Evolutionary conservation across 2,329 filamentous ascomycete genomes (phyloP).

Genomic region (Claviceps sp.): DNA sequence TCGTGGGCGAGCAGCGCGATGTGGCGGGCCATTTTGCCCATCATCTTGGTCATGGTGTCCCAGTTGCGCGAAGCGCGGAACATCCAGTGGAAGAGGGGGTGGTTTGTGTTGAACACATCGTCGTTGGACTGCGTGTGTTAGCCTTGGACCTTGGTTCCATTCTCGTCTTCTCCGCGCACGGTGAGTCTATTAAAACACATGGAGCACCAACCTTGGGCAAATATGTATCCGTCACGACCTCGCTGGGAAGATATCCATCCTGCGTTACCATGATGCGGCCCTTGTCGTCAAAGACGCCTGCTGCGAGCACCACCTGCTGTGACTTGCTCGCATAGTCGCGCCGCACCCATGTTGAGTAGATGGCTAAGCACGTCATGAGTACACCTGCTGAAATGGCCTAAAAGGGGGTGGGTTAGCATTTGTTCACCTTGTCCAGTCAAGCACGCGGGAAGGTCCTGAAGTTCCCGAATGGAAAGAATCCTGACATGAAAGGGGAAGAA

Average conservation of each 20-base stretch:
- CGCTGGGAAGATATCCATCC: conserved; percentile 54
- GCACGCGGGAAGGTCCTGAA: background rate
- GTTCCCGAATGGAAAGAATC: background rate
- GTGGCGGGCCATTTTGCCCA: conserved; percentile 61
- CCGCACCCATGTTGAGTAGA: conserved; percentile 27
- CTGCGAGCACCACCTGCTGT: conserved; percentile 44
- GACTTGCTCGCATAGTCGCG: conserved; percentile 43
- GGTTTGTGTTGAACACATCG: conserved; percentile 62
- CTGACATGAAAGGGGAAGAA: background rate
- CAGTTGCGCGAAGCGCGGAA: conserved; percentile 72
- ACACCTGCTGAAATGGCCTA: conserved; percentile 50
- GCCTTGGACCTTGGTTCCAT: background rate
- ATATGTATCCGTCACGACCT: conserved; percentile 70
- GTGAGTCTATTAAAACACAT: background rate
- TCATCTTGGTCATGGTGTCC: conserved; percentile 51
- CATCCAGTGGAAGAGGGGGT: conserved; percentile 79
- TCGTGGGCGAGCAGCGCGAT: conserved; percentile 39
- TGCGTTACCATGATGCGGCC: conserved; percentile 57
- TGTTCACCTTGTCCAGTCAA: background rate
- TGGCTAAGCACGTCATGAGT: conserved; percentile 41
- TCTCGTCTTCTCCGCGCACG: background rate
- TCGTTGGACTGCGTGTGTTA: conserved; percentile 7
- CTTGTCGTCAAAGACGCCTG: conserved; percentile 53
- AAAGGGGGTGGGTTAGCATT: background rate
- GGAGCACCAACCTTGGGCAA: conserved; percentile 41